These are phyloP conservation scores for Groenewaldozyma tartarivorans DNA, from an alignment of 805 yeast species.

Conservation along the genomic window DNA sequence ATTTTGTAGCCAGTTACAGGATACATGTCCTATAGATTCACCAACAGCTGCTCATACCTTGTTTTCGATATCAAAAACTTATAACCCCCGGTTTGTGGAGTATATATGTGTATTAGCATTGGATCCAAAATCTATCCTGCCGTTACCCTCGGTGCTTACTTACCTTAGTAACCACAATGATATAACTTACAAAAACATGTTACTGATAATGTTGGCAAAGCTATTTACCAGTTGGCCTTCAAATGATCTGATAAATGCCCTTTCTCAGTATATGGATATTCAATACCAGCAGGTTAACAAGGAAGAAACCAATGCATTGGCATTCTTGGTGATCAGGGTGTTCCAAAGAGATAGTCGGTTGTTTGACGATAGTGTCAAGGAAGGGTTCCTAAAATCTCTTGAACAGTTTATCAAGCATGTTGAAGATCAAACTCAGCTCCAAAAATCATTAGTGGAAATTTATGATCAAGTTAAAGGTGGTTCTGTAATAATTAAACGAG, in stretches of 20 bases:
- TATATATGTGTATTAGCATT: constrained; percentile 18
- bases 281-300: not conserved
- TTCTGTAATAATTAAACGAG: too few relatives aligned
- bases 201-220: constrained; percentile 7
- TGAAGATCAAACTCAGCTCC: not conserved
- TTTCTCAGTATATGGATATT: constrained; percentile 9
- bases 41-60: constrained; percentile 6
- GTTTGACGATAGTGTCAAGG: not conserved
- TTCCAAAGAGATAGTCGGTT: not conserved
- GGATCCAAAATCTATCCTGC: constrained; percentile 18
- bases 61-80: constrained; percentile 1
- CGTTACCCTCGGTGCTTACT: constrained; percentile 14
- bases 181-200: not conserved
- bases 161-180: constrained; percentile 8
- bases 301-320: constrained; percentile 1
- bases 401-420: not conserved
- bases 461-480: not conserved
- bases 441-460: not conserved
- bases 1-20: constrained; percentile 23
- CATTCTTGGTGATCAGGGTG: not conserved
- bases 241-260: constrained; percentile 4
- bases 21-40: constrained; percentile 11
- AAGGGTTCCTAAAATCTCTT: not conserved
- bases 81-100: constrained; percentile 21
- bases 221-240: constrained; percentile 2